Percentiles rank a stretch among this genome's conserved stretches.
These are phyloP conservation scores for Aaosphaeria arxii DNA, from an alignment of 2,329 filamentous ascomycete genomes.

Conservation along the genomic window DNA sequence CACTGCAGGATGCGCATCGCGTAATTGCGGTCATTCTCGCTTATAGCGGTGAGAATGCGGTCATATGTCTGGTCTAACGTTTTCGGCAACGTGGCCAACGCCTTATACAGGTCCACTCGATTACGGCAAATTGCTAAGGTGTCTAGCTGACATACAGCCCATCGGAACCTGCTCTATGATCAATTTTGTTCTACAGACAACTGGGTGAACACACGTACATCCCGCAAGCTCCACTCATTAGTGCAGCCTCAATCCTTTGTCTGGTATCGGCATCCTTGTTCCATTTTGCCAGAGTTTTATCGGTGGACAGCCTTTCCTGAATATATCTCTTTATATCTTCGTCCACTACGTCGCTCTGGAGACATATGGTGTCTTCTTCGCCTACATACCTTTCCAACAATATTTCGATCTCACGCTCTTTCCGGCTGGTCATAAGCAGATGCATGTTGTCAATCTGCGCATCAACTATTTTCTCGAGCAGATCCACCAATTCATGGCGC, in stretches of 20 bases:
- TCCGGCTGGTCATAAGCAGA: slow-evolving; percentile 25
- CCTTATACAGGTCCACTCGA: slow-evolving; percentile 11
- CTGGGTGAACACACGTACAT: slow-evolving; percentile 17
- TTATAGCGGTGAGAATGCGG: slow-evolving; percentile 20
- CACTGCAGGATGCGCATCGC: slow-evolving; percentile 21
- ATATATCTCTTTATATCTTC: slow-evolving; percentile 27
- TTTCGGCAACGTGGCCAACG: slow-evolving; percentile 16
- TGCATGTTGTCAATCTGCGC: slow-evolving; percentile 22
- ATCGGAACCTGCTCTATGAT: slow-evolving; percentile 20
- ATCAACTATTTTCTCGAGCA: slow-evolving; percentile 15
- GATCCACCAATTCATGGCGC: slow-evolving; percentile 17
- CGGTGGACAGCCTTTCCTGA: slow-evolving; percentile 31
- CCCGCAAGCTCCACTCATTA: slow-evolving; percentile 20
- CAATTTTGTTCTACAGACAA: slow-evolving; percentile 1
- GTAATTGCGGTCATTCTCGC: slow-evolving; percentile 11
- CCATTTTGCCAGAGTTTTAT: slow-evolving; percentile 23
- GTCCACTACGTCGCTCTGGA: slow-evolving; percentile 23
- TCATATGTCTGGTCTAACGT: slow-evolving; percentile 27
- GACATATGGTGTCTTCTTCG: slow-evolving; percentile 11
- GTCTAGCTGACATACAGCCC: slow-evolving; percentile 24
- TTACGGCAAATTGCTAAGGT: slow-evolving; percentile 16
- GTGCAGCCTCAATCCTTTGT: slow-evolving; percentile 27
- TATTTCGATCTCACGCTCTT: slow-evolving; percentile 25
- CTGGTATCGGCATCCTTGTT: slow-evolving; percentile 16
- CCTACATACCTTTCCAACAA: slow-evolving; percentile 12